Percentiles rank a stretch among this genome's conserved stretches.
phyloP scores from a whole-genome alignment of 140 eudicot species.

The Cichorium intybus region DNA sequence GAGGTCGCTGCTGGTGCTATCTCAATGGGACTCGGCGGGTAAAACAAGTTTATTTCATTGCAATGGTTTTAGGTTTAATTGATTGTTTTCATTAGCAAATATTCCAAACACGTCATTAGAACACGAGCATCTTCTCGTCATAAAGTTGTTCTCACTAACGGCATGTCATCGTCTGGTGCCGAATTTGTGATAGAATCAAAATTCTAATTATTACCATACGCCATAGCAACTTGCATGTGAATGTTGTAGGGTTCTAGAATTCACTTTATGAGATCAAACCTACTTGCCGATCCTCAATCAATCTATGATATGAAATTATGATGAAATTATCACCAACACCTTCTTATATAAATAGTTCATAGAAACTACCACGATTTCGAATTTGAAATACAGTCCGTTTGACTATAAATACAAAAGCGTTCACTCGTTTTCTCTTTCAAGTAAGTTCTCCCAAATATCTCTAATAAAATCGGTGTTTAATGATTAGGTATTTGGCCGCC shows the following conservation, averaged over 20 bases:
- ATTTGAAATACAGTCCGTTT: neutral
- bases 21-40: conserved; percentile 99
- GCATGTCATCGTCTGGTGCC: neutral
- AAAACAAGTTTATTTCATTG: neutral
- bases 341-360: neutral
- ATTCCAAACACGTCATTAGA: neutral
- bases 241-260: conserved; percentile 1
- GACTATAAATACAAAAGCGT: conserved; percentile 3
- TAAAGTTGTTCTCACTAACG: neutral
- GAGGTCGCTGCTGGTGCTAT: conserved; percentile 98
- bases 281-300: neutral
- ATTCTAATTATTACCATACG: neutral
- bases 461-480: conserved; percentile 13
- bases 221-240: conserved; percentile 22
- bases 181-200: neutral
- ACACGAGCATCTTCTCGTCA: neutral
- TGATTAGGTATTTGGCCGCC: conserved; percentile 79
- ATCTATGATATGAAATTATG: neutral
- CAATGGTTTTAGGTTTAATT: conserved; percentile 2
- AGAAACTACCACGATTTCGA: neutral
- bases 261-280: neutral
- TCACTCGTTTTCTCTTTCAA: neutral
- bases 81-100: neutral
- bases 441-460: conserved; percentile 2
- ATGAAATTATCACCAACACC: neutral